Percentiles rank a stretch among this genome's conserved stretches.
phyloP scores from a whole-genome alignment of 2,329 filamentous ascomycete genomes.

The Trichophaea hybrida region DNA sequence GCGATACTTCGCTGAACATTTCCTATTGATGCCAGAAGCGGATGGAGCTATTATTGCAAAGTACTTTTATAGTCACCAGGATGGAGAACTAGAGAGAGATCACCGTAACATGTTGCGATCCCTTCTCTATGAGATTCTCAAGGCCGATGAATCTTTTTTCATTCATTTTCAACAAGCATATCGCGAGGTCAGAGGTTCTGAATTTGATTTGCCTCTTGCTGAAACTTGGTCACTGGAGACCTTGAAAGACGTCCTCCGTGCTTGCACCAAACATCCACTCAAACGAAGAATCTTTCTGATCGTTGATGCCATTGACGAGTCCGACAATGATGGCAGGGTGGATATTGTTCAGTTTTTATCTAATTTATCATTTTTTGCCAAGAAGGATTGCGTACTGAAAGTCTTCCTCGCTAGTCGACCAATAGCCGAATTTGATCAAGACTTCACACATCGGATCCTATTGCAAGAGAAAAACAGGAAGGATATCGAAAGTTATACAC shows the following conservation, averaged over 20 bases:
- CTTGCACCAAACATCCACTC: background rate
- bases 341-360: background rate
- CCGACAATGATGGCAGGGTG: background rate
- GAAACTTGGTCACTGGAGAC: background rate
- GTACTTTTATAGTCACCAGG: background rate
- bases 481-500: background rate
- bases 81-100: background rate
- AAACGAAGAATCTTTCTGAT: background rate
- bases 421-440: background rate
- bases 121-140: background rate
- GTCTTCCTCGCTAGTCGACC: background rate
- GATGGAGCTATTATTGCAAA: background rate
- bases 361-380: background rate
- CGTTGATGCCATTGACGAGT: slow-evolving; percentile 1
- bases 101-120: background rate
- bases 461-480: background rate
- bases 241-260: background rate
- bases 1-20: background rate
- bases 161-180: slow-evolving; percentile 3
- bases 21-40: background rate
- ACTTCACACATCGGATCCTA: background rate
- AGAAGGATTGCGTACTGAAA: background rate
- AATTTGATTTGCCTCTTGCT: background rate
- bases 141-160: background rate
- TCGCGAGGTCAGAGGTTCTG: background rate